Base-by-base conservation (phyloP, 2,329 filamentous ascomycete species). In the Alternaria consortialis region DNA sequence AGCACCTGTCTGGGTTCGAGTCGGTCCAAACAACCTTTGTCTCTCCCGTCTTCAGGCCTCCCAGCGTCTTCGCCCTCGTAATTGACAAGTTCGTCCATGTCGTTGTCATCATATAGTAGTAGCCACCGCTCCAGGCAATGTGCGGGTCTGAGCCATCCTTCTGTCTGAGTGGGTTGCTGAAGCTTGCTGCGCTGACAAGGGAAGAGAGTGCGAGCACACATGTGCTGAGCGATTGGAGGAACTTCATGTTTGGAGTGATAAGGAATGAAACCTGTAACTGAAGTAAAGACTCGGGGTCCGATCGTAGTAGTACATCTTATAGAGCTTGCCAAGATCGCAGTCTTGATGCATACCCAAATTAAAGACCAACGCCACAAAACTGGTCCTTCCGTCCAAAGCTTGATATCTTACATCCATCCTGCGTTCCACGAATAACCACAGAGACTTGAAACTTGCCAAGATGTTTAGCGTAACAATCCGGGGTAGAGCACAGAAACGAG, bases 51-150 rank as follows among this genome's bases (percentile, higher is more conserved):
- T 86, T 86, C n/a, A 88, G 73, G 0, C 85, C 85, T 32, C 83
- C 81, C 5, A 88, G 74, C 0, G 85, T 88, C 9, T 77, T 84
- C 0, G 86, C 81, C 1, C 84, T 79, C 0, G 84, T 82, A n/a
- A 88, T 81, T 63, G 85, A 79, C 12, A 89, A 77, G 62, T 88
- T 79, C 2, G 77, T 82, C 84, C 84, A 88, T 27, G 84, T 84
- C 0, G 85, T 87, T 0, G 84, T 84, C 65, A 86, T 81, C 29
- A 88, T 77, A 63, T 87, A 87, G 74, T 87, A 88, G 65, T 84
- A 87, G 0, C 84, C 85, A 11, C 80, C 83, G 0, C 79, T 79
- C 55, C 82, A 87, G 1, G 82, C 81, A 6, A 87, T 81, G 61
- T 84, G 83, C 1, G 86, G 84, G 64, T 87, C 85, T 20, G 81